Evolutionary conservation across 352 stramenopile genomes (phyloP), one percentile per base, ranked within the genome.

Genomic region (Globisporangium okanoganense): DNA sequence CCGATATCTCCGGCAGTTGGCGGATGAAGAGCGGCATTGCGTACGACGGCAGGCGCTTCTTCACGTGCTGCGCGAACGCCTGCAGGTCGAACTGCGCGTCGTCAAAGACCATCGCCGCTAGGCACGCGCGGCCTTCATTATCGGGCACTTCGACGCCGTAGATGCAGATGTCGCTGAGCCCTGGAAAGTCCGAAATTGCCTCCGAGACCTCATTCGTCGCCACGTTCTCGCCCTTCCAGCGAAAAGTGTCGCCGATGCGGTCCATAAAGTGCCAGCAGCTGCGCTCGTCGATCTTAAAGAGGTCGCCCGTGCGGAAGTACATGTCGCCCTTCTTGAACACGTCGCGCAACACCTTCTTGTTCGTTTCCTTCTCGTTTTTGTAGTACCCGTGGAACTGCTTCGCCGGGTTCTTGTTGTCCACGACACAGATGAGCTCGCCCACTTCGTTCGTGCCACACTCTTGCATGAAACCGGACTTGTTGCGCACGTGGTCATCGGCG

Each of bases 191-290:
- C 31, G 79, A 82, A 22, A 98, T 68, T 2, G 83, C 83, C 45
- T 94, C 75, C 0, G 80, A 74, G 9, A 98, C 89, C 66, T 98
- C 89, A 52, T 87, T 95, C 2, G 92, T 97, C 41, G 87, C 83
- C 16, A 97, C 88, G 58, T 97, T 98, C 60, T 98, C 92, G 24
- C 92, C 92, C 55, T 97, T 98, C 89, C 92, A 98, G 16, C 92
- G 82, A 65, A 97, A 98, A 18, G 92, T 98, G 62, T 98, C 92
- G 24, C 92, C 92, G 16, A 97, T 82, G 18, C 92, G 85, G 57
- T 98, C 93, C 5, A 95, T 72, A 55, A 96, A 98, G 66, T 95
- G 92, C 75, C 89, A 94, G 67, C 79, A 90, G 5, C 79, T 71
- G 7, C 76, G 64, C 29, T 70, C 60, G 60, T 97, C 90, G 45